A percentile compares a stretch with the other conserved stretches of the same genome.
phyloP scores from a whole-genome alignment of 805 yeast species.

The Ogataea ramenticola region DNA sequence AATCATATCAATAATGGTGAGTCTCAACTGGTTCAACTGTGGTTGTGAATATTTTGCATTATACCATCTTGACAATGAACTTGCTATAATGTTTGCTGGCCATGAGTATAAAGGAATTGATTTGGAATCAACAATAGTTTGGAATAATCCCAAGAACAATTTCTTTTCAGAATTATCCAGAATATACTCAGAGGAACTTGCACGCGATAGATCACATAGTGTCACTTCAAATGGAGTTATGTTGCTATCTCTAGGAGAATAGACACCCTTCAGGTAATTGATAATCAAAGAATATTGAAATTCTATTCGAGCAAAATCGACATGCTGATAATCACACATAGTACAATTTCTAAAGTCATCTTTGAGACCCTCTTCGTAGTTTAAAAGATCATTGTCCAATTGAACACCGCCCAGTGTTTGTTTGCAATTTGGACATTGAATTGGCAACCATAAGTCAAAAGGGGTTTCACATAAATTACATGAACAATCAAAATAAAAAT shows the following conservation, averaged over 20 bases:
- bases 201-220: not conserved
- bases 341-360: not conserved
- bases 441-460: conserved; percentile 23
- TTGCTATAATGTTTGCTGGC: conserved; percentile 13
- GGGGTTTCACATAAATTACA: conserved; percentile 21
- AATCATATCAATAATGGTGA: conserved; percentile 7
- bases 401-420: conserved; percentile 10
- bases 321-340: not conserved
- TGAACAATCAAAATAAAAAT: conserved; percentile 28
- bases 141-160: not conserved
- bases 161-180: not conserved
- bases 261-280: not conserved
- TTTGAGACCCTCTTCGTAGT: not conserved
- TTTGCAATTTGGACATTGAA: conserved; percentile 19
- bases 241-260: not conserved
- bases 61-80: conserved; percentile 6
- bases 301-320: not conserved
- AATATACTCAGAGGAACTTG: conserved; percentile 2
- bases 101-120: conserved; percentile 13
- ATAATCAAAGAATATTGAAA: not conserved
- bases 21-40: conserved; percentile 7
- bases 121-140: not conserved
- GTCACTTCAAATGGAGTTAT: not conserved
- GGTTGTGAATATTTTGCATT: conserved; percentile 1
- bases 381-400: not conserved